A percentile compares a stretch with the other conserved stretches of the same genome.
Evolutionary conservation across 2,329 filamentous ascomycete genomes (phyloP).

Genomic region (Botryosphaeria agaves): DNA sequence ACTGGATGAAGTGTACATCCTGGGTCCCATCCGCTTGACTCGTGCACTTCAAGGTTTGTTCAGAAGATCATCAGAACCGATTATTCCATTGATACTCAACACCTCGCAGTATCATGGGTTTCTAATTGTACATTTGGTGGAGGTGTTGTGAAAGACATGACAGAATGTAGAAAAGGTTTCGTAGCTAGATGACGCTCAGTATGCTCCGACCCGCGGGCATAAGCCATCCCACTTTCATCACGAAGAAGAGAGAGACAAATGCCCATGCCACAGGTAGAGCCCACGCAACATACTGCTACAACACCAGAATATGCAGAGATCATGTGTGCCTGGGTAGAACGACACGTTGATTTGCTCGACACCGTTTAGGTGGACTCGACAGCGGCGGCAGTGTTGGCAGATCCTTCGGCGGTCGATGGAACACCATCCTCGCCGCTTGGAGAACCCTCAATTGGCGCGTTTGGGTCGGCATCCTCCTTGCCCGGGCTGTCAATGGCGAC

Average conservation of each 20-base stretch:
- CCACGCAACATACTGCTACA: not conserved
- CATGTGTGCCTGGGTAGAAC: not conserved
- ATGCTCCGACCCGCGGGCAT: not conserved
- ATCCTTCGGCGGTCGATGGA: conserved; percentile 17
- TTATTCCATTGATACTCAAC: too few species aligned
- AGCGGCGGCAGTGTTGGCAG: conserved; percentile 14
- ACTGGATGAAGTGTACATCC: too few species aligned
- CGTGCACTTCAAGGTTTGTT: too few species aligned
- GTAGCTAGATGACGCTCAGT: not conserved
- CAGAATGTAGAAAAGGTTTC: not conserved
- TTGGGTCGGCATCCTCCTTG: conserved; percentile 74
- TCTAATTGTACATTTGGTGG: too few species aligned
- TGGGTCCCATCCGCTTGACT: too few species aligned
- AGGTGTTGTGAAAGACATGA: not conserved
- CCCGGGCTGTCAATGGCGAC: conserved; percentile 98
- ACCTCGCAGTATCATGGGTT: too few species aligned
- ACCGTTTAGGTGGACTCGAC: conserved; percentile 6
- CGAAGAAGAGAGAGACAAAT: not conserved
- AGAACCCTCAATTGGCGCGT: conserved; percentile 24
- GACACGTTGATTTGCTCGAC: not conserved
- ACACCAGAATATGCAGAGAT: not conserved
- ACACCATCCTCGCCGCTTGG: conserved; percentile 14
- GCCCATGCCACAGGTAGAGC: not conserved
- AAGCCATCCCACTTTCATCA: not conserved
- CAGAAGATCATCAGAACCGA: too few species aligned